Evolutionary conservation across 75 land plant species (phyloP).

Genomic region (Cunninghamia lanceolata): DNA sequence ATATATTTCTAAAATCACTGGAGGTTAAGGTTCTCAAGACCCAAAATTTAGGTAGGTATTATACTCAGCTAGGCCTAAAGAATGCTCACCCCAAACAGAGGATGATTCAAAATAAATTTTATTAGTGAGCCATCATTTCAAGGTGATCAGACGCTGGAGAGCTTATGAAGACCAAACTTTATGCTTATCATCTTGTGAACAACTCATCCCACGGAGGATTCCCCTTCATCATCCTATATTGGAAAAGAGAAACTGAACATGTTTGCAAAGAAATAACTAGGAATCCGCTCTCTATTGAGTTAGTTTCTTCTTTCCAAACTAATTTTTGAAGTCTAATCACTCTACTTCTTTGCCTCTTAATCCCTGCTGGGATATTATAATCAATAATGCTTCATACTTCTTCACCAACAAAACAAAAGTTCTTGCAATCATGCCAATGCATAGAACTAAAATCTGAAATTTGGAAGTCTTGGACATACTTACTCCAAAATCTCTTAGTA

Average conservation of each 20-base stretch:
- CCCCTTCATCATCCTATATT: too few species aligned
- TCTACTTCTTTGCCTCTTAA: not conserved
- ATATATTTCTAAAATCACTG: not conserved
- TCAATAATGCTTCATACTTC: not conserved
- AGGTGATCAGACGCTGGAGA: not conserved
- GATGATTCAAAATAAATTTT: not conserved
- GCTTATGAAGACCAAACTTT: not conserved
- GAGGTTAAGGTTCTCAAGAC: not conserved
- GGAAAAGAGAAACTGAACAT: too few species aligned
- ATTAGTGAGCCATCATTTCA: not conserved
- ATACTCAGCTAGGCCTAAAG: not conserved
- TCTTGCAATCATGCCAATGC: too few species aligned
- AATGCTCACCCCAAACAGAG: not conserved
- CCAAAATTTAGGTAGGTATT: not conserved
- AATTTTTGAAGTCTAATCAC: not conserved
- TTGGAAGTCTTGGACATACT: not conserved
- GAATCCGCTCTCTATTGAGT: not conserved
- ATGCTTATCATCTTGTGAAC: not conserved
- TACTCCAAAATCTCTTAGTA: not conserved
- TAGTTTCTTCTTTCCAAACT: not conserved
- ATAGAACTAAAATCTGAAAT: not conserved
- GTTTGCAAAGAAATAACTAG: too few species aligned
- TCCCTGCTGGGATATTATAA: not conserved
- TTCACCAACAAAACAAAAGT: not conserved
- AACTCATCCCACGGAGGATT: too few species aligned